Evolutionary conservation across 306 rosid genomes (phyloP), one percentile per base, ranked within the genome.

Genomic region (Geum urbanum): DNA sequence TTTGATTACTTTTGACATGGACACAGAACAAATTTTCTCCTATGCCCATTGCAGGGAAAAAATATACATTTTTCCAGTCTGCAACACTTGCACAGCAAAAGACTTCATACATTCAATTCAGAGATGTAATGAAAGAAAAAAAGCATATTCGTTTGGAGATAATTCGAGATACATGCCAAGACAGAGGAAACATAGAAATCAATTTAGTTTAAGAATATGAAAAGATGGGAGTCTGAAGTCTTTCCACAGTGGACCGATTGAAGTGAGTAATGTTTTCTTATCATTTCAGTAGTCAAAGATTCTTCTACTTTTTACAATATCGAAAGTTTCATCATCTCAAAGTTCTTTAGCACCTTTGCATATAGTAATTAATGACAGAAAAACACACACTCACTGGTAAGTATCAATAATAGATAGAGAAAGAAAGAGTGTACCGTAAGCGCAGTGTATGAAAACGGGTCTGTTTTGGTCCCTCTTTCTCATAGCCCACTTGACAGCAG

Each of bases 381-480:
- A 10, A 11, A 46, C 15, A 46, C 50, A 46, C 14, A 46, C 4
- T 9, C 10, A 45, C 8, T 45, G 11, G 48, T 3, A 45, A 45
- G 50, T 46, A 14, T 9, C 10, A 46, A 46, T 46, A 3, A 46
- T 7, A 52, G 57, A 46, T 11, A 5, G 70, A 65, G 32, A 27
- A 27, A 60, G 15, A 10, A 44, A 67, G 27, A 4, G 47, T 72
- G 39, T 81, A 90, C 96, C 97, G 67, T 90, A 88, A 41, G 98
- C 98, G 67, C 98, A 90, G 72, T 94, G 98, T 59, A 94, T 81
- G 50, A 90, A 90, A 69, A 94, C 81, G 4, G 96, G 95, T 58
- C 65, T 85, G 4, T 85, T 84, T 77, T 78, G 86, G 24, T 80
- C 89, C 79, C 91, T 86, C 84, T 88, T 83, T 0, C 86, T 77